Conservation (phyloP, 768 basidiomycete genomes). For the Russula foetens region DNA sequence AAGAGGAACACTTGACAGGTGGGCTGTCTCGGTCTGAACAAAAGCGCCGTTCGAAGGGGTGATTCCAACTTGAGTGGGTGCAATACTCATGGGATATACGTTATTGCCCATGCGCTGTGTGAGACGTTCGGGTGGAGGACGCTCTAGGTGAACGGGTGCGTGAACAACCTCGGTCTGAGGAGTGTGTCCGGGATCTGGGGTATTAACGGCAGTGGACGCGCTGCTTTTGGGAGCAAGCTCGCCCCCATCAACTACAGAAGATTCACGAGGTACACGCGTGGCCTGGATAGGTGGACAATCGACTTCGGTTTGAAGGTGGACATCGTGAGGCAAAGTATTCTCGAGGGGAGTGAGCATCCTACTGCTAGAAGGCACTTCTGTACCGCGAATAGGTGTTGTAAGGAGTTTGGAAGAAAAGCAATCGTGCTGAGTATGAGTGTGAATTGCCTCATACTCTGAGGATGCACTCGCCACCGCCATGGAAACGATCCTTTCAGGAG, state of each 20-base stretch:
- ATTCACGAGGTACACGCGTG: background rate
- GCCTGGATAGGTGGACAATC: background rate
- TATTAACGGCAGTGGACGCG: background rate
- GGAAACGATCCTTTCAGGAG: background rate
- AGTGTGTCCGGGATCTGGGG: background rate
- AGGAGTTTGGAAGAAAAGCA: background rate
- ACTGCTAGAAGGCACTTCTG: background rate
- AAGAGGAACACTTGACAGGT: background rate
- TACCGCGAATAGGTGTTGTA: background rate
- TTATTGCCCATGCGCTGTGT: background rate
- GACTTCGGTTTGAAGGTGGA: background rate
- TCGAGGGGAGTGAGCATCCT: background rate
- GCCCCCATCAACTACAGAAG: background rate
- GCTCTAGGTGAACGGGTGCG: background rate
- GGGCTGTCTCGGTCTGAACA: background rate
- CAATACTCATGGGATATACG: background rate
- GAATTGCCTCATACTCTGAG: background rate
- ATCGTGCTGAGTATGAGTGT: background rate
- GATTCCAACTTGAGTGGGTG: background rate
- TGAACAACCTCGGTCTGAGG: background rate
- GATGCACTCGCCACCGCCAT: background rate
- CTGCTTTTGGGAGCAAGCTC: background rate
- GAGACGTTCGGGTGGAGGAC: background rate
- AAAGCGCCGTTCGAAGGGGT: background rate
- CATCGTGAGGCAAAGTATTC: background rate